Evolutionary conservation across 164 flowering plant species (phyloP).

Genomic region (Magnolia officinalis): DNA sequence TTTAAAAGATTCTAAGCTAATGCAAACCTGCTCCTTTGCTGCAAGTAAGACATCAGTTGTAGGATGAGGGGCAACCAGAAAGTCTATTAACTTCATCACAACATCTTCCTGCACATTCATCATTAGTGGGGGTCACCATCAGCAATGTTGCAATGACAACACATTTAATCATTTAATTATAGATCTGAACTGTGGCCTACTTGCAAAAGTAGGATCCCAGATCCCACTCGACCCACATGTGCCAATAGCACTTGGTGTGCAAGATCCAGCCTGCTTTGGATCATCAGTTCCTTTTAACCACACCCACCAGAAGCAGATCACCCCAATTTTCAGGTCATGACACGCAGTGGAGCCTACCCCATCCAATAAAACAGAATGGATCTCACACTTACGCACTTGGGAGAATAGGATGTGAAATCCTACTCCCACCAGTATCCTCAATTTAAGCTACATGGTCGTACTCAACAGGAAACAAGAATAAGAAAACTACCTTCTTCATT

Average conservation of each 20-base stretch:
- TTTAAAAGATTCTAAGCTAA: not conserved
- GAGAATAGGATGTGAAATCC: not conserved
- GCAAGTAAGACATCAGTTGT: conserved; percentile 63
- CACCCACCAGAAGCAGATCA: not conserved
- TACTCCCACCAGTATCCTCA: not conserved
- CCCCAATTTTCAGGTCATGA: conserved; percentile 10
- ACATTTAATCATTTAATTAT: not conserved
- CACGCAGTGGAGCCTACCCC: not conserved
- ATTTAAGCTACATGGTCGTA: not conserved
- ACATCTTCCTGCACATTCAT: conserved; percentile 71
- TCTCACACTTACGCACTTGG: not conserved
- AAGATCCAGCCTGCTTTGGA: no score
- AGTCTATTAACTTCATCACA: conserved; percentile 64
- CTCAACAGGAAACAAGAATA: not conserved
- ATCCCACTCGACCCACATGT: no score
- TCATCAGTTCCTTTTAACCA: no score
- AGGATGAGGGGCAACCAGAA: conserved; percentile 74
- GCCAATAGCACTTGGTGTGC: no score
- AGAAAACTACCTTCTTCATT: conserved; percentile 58
- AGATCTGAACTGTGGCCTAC: no score
- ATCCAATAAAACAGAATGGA: not conserved
- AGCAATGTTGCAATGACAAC: not conserved
- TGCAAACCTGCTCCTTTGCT: conserved; percentile 70
- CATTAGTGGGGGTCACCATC: conserved; percentile 4
- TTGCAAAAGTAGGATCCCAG: no score